Base-by-base conservation (phyloP, 1,139 yeast genomes). In the Insectozyma bohioensis region DNA sequence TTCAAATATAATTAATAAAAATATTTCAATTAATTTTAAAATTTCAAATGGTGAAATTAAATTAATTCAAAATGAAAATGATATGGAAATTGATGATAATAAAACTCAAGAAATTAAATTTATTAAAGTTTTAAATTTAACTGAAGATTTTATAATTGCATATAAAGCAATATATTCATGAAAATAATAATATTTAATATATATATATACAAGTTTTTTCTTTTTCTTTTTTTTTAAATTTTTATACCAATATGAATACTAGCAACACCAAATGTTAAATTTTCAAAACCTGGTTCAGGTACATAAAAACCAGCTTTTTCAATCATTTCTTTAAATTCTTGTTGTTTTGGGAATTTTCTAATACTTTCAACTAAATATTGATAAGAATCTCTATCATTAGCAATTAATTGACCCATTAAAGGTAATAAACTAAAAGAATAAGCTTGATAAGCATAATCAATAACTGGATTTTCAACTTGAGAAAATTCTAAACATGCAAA, bases 181-280 rank as follows among this genome's bases (percentile, higher is more conserved):
- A 48, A 54, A 77, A 41, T 29, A 31, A 30, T 16, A 34, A 37
- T 28, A 25, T 12, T 30, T 28, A 26, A 32, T 31, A 33, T 31
- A 36, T 34, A 20, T 34, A 37, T 20, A 26, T 33, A 20, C 24
- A 37, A 26, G 20, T 31, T 23, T 24, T 28, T 25, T 4, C 6
- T 8, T 23, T 4, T 8, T 5, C 5, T n/a, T 33, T 33, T 25
- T 28, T 9, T 13, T 30, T 53, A 69, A 35, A 85, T 72, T 63
- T 92, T 92, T 40, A 92, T 87, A 48, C 98, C 99, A 57, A 90
- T 80, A 55, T 92, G 99, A 43, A 92, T 88, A 33, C 96, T 88
- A 35, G 97, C 96, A 35, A 90, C 85, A 36, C 99, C 99, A 60
- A 86, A 86, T n/a, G 97, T 85, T 53, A 92, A 72, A 61, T 86